Conservation (phyloP, 164 flowering plant species). For the Annona cherimola region DNA sequence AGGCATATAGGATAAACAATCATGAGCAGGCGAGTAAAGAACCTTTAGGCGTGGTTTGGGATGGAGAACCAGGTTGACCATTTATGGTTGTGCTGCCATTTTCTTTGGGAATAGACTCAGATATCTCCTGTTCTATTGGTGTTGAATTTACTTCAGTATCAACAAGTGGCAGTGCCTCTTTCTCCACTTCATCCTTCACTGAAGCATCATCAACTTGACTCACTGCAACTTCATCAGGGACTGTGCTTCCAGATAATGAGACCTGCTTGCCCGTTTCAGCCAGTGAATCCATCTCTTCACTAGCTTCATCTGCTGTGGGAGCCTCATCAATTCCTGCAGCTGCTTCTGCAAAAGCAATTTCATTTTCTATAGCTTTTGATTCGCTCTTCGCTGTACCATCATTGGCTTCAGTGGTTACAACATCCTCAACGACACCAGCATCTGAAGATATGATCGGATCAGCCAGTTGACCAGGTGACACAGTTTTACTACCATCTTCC, state of each 20-base stretch:
- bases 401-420: slow-evolving; percentile 16
- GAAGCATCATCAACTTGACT: slow-evolving; percentile 11
- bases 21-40: slow-evolving; percentile 3
- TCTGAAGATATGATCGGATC: slow-evolving; percentile 20
- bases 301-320: slow-evolving; percentile 21
- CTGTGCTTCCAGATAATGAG: slow-evolving; percentile 18
- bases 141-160: slow-evolving; percentile 16
- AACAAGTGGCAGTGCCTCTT: slow-evolving; percentile 6
- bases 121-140: slow-evolving; percentile 18
- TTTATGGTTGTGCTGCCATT: slow-evolving; percentile 30
- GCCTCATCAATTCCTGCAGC: slow-evolving; percentile 20
- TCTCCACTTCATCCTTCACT: slow-evolving; percentile 12
- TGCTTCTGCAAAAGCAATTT: slow-evolving; percentile 12
- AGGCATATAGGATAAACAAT: neutral
- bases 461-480: slow-evolving; percentile 13
- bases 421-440: slow-evolving; percentile 14
- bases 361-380: slow-evolving; percentile 7
- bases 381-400: slow-evolving; percentile 7
- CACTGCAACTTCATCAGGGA: slow-evolving; percentile 17
- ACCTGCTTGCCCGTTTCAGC: slow-evolving; percentile 19
- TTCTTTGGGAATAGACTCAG: slow-evolving; percentile 19
- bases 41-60: slow-evolving; percentile 51
- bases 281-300: slow-evolving; percentile 13
- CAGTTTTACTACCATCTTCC: slow-evolving; percentile 16
- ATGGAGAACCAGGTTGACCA: slow-evolving; percentile 16